Evolutionary conservation across 176 grass and related monocot species (phyloP), one percentile per base, ranked within the genome.

Genomic region (Saccharum spontaneum): DNA sequence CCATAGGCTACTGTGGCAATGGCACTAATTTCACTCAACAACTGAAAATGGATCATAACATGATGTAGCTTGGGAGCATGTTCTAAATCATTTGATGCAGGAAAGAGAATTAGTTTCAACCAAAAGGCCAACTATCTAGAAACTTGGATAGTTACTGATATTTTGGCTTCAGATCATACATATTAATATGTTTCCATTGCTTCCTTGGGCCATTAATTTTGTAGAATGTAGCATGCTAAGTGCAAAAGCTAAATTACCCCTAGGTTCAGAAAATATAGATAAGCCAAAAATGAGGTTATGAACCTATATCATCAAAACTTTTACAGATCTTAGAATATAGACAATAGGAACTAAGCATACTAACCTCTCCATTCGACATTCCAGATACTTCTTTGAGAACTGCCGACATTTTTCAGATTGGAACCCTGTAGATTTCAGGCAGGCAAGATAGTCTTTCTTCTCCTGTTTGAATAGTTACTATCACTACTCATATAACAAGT

Each of bases 401-500:
- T 36, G 48, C 66, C 85, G 88, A 31, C 93, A 94, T 65, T 90
- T 92, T 88, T 92, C 93, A 46, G 93, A 94, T 14, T 92, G 83
- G 59, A 88, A 88, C 41, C 91, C 83, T 22, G 87, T 90, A 81
- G 91, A 85, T 94, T 95, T 98, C 31, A 95, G 87, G 74, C 93
- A 95, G 23, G 87, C 81, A 83, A 98, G 86, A 72, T 98, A 98
- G 22, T 94, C 93, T 79, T 98, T 92, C 87, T 95, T 98, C 67
- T 89, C 93, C 93, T 95, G 87, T 77, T 89, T 23, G 44, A 77
- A 74, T 24, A 82, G 6, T 60, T 36, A 90, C 5, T 45, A 4
- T 60, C 40, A 90, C 5, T 45, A 69, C 3, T 82, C 48, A 79
- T 15, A n/a, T 39, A 37, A 83, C 15, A 40, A 66, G 57, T 72